Conservation (phyloP, 2,329 filamentous ascomycete species). For the Calcarisporium arbuscula region DNA sequence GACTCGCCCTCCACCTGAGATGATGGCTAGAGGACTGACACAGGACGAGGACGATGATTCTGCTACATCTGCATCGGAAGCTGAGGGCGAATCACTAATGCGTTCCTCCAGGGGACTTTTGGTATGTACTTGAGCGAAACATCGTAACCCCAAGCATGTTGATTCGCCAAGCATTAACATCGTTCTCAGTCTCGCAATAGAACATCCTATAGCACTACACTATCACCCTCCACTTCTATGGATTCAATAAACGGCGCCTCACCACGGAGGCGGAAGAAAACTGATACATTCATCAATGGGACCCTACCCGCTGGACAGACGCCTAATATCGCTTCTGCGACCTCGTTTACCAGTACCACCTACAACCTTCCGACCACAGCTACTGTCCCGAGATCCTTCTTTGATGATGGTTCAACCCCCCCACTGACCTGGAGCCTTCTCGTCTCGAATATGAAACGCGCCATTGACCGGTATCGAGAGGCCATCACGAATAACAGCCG, state of each 20-base stretch:
- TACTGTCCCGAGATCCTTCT: constrained; percentile 73
- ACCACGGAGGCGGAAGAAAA: constrained; percentile 49
- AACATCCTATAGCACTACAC: constrained; percentile 60
- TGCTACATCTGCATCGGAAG: constrained; percentile 73
- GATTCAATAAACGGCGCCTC: constrained; percentile 75
- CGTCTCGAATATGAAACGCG: constrained; percentile 85
- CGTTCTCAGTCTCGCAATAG: constrained; percentile 50
- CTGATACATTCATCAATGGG: constrained; percentile 46
- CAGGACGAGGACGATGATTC: constrained; percentile 90
- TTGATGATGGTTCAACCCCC: constrained; percentile 77
- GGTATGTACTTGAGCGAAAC: constrained; percentile 50
- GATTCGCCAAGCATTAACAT: constrained; percentile 4
- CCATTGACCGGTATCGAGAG: constrained; percentile 84
- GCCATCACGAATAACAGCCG: constrained; percentile 78
- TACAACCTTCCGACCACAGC: constrained; percentile 53
- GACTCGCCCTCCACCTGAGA: constrained; percentile 80
- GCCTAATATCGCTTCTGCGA: constrained; percentile 51
- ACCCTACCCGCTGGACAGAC: constrained; percentile 30
- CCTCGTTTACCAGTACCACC: constrained; percentile 54
- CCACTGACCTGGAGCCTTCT: constrained; percentile 84
- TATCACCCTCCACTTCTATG: constrained; percentile 86
- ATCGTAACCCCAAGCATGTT: background rate
- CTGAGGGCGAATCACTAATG: constrained; percentile 68
- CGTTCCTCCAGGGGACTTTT: constrained; percentile 61
- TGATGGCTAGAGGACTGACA: constrained; percentile 77